Conservation (phyloP, 2,329 filamentous ascomycete species). For the Ophiocordyceps camponoti-floridani region DNA sequence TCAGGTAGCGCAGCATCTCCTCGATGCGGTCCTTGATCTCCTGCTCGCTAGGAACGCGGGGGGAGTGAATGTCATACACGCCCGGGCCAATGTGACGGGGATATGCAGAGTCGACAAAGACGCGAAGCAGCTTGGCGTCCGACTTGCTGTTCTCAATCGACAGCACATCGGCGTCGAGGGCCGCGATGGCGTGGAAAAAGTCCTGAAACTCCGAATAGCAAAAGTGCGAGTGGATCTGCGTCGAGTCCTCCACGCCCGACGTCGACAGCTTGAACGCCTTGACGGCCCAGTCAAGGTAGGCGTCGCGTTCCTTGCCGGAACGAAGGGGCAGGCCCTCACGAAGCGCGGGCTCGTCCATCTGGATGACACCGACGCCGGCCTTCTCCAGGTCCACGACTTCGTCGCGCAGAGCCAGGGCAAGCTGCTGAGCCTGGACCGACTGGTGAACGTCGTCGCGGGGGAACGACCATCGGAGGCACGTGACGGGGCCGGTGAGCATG, state of each 20-base stretch:
- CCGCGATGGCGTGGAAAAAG: conserved; percentile 99
- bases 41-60: conserved; percentile 88
- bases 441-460: conserved; percentile 99
- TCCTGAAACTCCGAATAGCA: conserved; percentile 99
- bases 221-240: conserved; percentile 99
- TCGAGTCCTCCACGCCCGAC: conserved; percentile 82
- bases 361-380: conserved; percentile 93
- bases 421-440: conserved; percentile 96
- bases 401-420: conserved; percentile 93
- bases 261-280: conserved; percentile 95
- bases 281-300: conserved; percentile 94
- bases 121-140: conserved; percentile 95
- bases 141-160: conserved; percentile 99
- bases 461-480: conserved; percentile 98
- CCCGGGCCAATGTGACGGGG: conserved; percentile 96
- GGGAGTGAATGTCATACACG: conserved; percentile 99
- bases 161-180: conserved; percentile 92
- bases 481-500: conserved; percentile 98
- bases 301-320: conserved; percentile 81
- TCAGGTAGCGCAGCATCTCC: conserved; percentile 96
- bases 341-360: conserved; percentile 97
- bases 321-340: conserved; percentile 98
- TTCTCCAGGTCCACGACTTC: conserved; percentile 97
- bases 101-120: conserved; percentile 95
- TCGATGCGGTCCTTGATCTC: conserved; percentile 96